Percentiles rank a stretch among this genome's conserved stretches.
Evolutionary conservation across 208 protist genomes (phyloP).

Genomic region (Blechomonas ayalai): DNA sequence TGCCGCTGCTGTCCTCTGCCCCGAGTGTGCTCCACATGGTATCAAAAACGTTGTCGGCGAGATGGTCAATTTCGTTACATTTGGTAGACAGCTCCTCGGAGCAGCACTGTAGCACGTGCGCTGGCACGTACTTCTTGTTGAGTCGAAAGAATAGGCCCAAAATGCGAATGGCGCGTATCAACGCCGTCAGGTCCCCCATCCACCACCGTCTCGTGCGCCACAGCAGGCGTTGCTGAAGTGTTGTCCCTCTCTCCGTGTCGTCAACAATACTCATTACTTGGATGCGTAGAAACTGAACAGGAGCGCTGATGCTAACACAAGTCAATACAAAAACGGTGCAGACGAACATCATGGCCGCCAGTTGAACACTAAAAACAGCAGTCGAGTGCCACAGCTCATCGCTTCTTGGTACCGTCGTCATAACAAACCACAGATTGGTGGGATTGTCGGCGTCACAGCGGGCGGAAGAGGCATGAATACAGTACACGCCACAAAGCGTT

Average conservation of each 20-base stretch:
- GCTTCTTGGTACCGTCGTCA: no score
- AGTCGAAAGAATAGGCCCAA: slow-evolving; percentile 62
- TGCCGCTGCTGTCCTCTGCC: slow-evolving; percentile 22
- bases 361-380: no score
- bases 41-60: no score
- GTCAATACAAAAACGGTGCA: slow-evolving; percentile 35
- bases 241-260: slow-evolving; percentile 10
- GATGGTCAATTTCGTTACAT: no score
- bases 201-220: slow-evolving; percentile 37
- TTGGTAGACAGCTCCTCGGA: slow-evolving; percentile 25
- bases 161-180: slow-evolving; percentile 54
- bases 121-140: slow-evolving; percentile 85
- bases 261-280: slow-evolving; percentile 49
- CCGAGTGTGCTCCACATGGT: slow-evolving; percentile 1
- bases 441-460: slow-evolving; percentile 39
- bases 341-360: slow-evolving; percentile 45
- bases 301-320: slow-evolving; percentile 71
- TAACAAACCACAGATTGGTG: slow-evolving; percentile 50
- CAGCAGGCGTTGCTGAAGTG: slow-evolving; percentile 18
- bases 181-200: slow-evolving; percentile 60
- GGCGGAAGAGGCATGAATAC: slow-evolving; percentile 14
- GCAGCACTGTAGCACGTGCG: slow-evolving; percentile 64
- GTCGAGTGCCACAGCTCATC: no score
- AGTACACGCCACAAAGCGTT: slow-evolving; percentile 50
- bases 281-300: slow-evolving; percentile 51